These are phyloP conservation scores for Chlorociboria aeruginascens DNA, from an alignment of 495 filamentous ascomycete genomes.

Conservation along the genomic window DNA sequence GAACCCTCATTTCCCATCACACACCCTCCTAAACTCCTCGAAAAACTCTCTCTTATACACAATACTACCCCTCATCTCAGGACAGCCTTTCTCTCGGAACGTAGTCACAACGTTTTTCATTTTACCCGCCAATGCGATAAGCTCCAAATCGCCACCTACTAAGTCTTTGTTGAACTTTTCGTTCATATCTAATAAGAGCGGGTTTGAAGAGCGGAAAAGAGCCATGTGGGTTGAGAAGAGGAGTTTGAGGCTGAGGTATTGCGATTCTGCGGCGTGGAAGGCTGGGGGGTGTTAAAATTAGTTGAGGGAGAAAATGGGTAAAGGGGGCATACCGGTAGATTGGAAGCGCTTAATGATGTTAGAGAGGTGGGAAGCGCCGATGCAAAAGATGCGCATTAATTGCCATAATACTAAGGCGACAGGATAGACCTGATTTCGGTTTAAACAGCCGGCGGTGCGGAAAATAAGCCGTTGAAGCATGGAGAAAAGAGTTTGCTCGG, in stretches of 20 bases:
- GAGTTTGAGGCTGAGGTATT: conserved; percentile 3
- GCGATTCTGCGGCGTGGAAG: conserved; percentile 1
- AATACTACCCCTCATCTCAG: conserved; percentile 13
- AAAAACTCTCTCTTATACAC: conserved; percentile 11
- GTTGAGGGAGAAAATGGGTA: neutral
- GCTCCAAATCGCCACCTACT: conserved; percentile 4
- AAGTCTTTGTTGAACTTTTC: conserved; percentile 7
- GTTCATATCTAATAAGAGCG: conserved; percentile 9
- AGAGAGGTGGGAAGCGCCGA: conserved; percentile 4
- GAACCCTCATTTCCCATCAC: conserved; percentile 1
- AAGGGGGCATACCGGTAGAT: neutral
- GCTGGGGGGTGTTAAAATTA: neutral
- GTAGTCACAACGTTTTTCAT: conserved; percentile 6
- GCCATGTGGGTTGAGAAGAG: conserved; percentile 12
- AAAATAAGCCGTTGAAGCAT: conserved; percentile 10
- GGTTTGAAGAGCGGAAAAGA: conserved; percentile 10
- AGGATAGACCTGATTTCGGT: conserved; percentile 5
- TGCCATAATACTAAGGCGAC: conserved; percentile 11
- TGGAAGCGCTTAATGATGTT: conserved; percentile 7
- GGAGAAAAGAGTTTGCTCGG: conserved; percentile 7
- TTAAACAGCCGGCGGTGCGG: conserved; percentile 4
- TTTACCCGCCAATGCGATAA: neutral
- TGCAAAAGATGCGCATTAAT: conserved; percentile 4
- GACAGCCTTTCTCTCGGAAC: conserved; percentile 8
- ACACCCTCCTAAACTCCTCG: conserved; percentile 8